phyloP scores from a whole-genome alignment of 2,329 filamentous ascomycete genomes.

The Truncatella angustata region DNA sequence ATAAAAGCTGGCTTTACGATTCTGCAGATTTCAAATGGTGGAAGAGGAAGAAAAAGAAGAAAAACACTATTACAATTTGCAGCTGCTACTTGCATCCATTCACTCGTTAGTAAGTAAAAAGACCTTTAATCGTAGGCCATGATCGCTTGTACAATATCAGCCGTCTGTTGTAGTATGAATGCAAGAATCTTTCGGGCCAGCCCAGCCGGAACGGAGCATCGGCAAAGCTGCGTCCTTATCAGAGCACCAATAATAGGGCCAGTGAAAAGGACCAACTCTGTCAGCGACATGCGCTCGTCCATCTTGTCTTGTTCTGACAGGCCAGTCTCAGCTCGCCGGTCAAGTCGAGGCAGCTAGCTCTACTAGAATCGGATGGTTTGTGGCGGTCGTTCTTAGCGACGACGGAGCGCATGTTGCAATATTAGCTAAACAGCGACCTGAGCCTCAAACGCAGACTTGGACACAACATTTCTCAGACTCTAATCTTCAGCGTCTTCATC shows the following conservation, averaged over 20 bases:
- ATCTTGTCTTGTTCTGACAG: too few species aligned
- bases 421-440: not conserved
- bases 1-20: too few species aligned
- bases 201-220: not conserved
- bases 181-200: constrained; percentile 4
- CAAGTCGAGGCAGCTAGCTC: too few species aligned
- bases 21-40: too few species aligned
- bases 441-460: not conserved
- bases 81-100: too few species aligned
- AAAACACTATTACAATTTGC: too few species aligned
- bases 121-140: not conserved
- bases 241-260: not conserved
- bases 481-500: not conserved
- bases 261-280: not conserved
- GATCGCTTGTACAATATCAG: not conserved
- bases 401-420: not conserved
- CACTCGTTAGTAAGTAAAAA: too few species aligned
- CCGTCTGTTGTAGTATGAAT: not conserved
- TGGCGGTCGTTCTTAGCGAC: not conserved
- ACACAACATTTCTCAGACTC: not conserved
- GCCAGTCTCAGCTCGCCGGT: too few species aligned
- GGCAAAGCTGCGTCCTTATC: not conserved
- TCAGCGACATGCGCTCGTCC: not conserved
- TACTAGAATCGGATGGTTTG: not conserved
- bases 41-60: too few species aligned